Base-by-base conservation (phyloP, 73 alveolate genomes). In the Breviolum minutum region DNA sequence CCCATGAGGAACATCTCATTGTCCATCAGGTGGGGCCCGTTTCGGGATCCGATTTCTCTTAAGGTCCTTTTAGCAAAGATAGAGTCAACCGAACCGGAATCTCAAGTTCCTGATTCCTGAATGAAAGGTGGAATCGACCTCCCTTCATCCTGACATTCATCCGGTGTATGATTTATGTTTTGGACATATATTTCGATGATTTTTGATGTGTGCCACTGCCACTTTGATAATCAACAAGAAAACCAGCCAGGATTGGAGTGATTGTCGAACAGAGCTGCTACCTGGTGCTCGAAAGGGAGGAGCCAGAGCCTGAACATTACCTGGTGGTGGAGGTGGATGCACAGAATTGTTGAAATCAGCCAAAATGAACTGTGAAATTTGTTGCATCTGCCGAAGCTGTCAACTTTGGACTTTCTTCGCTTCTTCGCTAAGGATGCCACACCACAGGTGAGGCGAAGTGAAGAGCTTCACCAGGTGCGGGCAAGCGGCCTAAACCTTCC, bases 261-360 rank as follows among this genome's bases (percentile, higher is more conserved):
- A 92, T 30, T 92, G 97, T 40, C 97, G 97, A 63, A 92, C 97
- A 5, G 97, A 92, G 89, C 97, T 92, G 60, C 97, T 92, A 32
- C 97, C 97, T 9, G 97, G 97, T 10, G 97, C 97, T 30, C 97
- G 97, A 48, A 92, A 74, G 89, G 77, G 94, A 61, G 74, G 73
- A 73, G 91, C 69, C 69, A 63, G 85, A 76, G 62, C 85, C 85
- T 8, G 85, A 76, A 19, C 85, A 54, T 8, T 40, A 3, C 63
- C 87, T 77, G 63, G 89, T 0, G 11, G 24, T 13, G 74, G 74
- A 17, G 74, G 74, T 66, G 86, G 24, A 77, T 27, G 26, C 63
- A 24, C 10, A 29, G 61, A 8, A 27, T 2, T 77, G 2, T 9
- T 27, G 27, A 14, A 7, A 77, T 1, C 61, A 68, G 77, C 4